Evolutionary conservation across 257 asterid species (phyloP).

Genomic region (Linaria vulgaris): DNA sequence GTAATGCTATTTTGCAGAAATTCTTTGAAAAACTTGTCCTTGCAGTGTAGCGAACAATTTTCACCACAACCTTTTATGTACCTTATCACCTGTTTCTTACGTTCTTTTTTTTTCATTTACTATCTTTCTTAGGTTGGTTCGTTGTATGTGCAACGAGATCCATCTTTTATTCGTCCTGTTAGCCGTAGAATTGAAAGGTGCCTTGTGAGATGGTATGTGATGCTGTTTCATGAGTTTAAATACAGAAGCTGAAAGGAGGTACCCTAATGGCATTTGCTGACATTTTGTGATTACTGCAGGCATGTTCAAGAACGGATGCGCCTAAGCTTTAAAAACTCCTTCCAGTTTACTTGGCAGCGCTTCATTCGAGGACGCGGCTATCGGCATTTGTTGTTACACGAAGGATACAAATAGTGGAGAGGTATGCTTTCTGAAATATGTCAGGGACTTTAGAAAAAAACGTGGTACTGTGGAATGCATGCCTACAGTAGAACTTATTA

Average conservation of each 20-base stretch:
- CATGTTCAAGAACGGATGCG: constrained; percentile 74
- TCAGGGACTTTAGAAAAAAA: no score
- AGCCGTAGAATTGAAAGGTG: constrained; percentile 91
- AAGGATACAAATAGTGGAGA: constrained; percentile 47
- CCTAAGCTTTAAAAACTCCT: constrained; percentile 42
- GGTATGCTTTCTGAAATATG: constrained; percentile 25
- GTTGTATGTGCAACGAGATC: constrained; percentile 84
- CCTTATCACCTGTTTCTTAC: neutral
- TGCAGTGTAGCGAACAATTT: neutral
- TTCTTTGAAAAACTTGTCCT: neutral
- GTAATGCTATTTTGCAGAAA: no score
- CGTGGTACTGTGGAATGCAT: no score
- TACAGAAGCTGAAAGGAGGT: constrained; percentile 29
- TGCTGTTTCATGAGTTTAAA: constrained; percentile 17
- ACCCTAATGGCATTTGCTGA: constrained; percentile 26
- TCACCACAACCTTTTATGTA: neutral
- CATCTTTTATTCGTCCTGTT: constrained; percentile 80
- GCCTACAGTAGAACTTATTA: no score
- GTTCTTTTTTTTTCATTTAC: neutral
- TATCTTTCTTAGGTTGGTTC: constrained; percentile 65
- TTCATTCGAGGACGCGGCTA: constrained; percentile 82
- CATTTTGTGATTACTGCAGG: constrained; percentile 50
- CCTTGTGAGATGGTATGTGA: constrained; percentile 85
- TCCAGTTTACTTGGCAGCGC: constrained; percentile 71
- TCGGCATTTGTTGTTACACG: constrained; percentile 77